Evolutionary conservation across 2,329 filamentous ascomycete species (phyloP).

Genomic region (Keithomyces neogunnii): DNA sequence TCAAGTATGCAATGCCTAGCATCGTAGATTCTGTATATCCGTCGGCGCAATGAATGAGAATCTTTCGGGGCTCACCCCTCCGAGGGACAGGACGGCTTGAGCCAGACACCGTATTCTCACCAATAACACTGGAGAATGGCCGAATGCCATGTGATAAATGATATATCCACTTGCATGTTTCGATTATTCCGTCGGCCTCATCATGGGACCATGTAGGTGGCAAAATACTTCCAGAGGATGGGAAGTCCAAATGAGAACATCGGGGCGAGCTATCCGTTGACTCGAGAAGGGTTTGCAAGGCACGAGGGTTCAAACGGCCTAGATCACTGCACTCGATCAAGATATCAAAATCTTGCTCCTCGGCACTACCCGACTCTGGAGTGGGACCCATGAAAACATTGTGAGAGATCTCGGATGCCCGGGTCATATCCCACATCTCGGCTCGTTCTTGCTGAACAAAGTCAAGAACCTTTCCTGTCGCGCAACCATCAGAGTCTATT

Average conservation of each 20-base stretch:
- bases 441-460: constrained; percentile 81
- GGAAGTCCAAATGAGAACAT: constrained; percentile 56
- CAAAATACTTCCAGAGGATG: constrained; percentile 87
- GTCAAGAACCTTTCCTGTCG: constrained; percentile 74
- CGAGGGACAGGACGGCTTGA: constrained; percentile 9
- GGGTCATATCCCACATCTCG: constrained; percentile 93
- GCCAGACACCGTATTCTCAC: not conserved
- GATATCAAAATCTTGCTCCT: constrained; percentile 65
- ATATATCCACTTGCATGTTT: constrained; percentile 86
- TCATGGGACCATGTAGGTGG: constrained; percentile 74
- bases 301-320: constrained; percentile 64
- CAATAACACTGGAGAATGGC: constrained; percentile 20
- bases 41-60: constrained; percentile 89
- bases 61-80: constrained; percentile 44
- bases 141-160: constrained; percentile 63
- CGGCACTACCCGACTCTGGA: constrained; percentile 55
- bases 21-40: constrained; percentile 94
- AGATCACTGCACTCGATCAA: constrained; percentile 84
- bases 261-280: constrained; percentile 34
- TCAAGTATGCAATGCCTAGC: constrained; percentile 83
- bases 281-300: constrained; percentile 55
- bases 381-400: constrained; percentile 91
- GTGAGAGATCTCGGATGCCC: constrained; percentile 75
- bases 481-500: constrained; percentile 59
- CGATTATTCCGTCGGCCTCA: constrained; percentile 76